Conservation (phyloP, 2,329 filamentous ascomycete genomes). For the Stemphylium vesicarium region DNA sequence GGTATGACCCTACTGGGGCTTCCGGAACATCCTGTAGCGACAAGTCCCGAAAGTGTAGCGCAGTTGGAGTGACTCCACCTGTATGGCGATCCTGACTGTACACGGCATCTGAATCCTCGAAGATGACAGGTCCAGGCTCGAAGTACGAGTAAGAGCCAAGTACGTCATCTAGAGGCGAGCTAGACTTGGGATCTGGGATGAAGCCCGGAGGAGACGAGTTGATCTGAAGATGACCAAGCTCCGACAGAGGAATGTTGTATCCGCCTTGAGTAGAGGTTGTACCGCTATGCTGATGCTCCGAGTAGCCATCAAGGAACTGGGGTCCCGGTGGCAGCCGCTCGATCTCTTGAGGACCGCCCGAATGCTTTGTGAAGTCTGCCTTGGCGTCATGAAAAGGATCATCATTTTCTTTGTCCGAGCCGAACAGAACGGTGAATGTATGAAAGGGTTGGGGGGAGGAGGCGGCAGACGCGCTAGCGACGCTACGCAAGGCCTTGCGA, state of each 20-base stretch:
- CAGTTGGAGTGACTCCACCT: conserved; percentile 13
- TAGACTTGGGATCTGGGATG: background rate
- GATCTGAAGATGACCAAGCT: background rate
- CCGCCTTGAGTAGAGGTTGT: background rate
- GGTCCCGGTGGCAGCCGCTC: background rate
- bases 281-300: background rate
- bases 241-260: background rate
- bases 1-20: background rate
- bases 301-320: background rate
- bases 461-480: background rate
- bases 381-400: background rate
- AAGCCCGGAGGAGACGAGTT: background rate
- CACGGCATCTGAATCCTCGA: conserved; percentile 5
- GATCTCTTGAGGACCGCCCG: background rate
- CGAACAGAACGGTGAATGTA: background rate
- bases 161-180: background rate
- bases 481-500: conserved; percentile 3
- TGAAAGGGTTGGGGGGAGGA: background rate
- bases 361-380: background rate
- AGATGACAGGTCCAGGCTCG: conserved; percentile 1
- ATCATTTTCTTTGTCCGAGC: conserved; percentile 11
- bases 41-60: conserved; percentile 20
- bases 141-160: background rate
- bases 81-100: background rate
- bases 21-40: conserved; percentile 13